Evolutionary conservation across 495 filamentous ascomycete genomes (phyloP), one percentile per base, ranked within the genome.

Genomic region (Penicillium longicatenatum): DNA sequence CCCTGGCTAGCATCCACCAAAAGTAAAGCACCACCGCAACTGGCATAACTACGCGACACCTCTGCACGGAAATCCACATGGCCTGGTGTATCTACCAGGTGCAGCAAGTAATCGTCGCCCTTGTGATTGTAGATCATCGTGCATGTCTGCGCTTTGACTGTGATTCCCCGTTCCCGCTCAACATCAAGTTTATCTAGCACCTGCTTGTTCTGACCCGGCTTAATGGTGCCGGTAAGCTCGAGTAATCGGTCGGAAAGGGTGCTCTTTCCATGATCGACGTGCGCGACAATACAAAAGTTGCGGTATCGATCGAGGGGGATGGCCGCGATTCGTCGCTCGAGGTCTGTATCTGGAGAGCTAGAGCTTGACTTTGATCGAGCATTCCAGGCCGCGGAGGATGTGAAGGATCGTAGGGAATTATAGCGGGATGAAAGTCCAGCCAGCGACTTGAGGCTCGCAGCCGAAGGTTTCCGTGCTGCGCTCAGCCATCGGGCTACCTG

Each of bases 1-100:
- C 92, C 93, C 70, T 97, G 92, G 61, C 88, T 90, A 1, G 92
- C 93, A 80, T 98, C 94, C 0, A 98, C 94, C 6, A 98, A 79
- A 24, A 98, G 79, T 46, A 98, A 69, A 7, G 95, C 94, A 57
- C 95, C 95, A 55, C 93, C 94, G 70, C 95, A 98, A 59, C 88
- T 92, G 26, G 94, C 92, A 75, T 98, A 98, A 58, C 90, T 95
- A 46, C 95, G 83, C 33, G 90, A 92, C 6, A 98, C 94, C 66
- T 98, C 94, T 35, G 94, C 93, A 35, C 94, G 84, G 72, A 98
- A 98, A 73, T 98, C 94, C 42, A 98, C 94, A 78, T 98, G 94
- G 9, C 94, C 94, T 11, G 94, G 94, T 0, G 94, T 98, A 74
- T 98, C 94, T 49, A 98, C 92, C 42, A 98, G 79, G 74, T 98